Evolutionary conservation across 129 eudicot species (phyloP).

Genomic region (sunflower (Helianthus annuus)): HanXRQr2.0-SUNRISE NC_035447.2:92056013-92056512

Average conservation of each 20-base stretch:
- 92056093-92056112: constrained; percentile 87
- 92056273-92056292: neutral
- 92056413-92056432: no score
- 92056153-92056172: constrained; percentile 88
- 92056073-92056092: constrained; percentile 69
- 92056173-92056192: constrained; percentile 59
- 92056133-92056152: constrained; percentile 68
- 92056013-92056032: neutral
- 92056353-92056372: no score
- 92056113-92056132: constrained; percentile 80
- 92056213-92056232: neutral
- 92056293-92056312: no score
- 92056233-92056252: neutral
- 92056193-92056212: neutral
- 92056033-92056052: constrained; percentile 23
- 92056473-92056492: no score
- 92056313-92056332: no score
- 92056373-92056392: no score
- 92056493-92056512: no score
- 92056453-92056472: no score
- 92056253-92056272: no score
- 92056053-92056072: constrained; percentile 64
- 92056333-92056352: no score
- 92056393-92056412: no score
- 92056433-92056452: no score